Evolutionary conservation across 2,329 filamentous ascomycete species (phyloP).

Genomic region (Metarhizium rileyi): DNA sequence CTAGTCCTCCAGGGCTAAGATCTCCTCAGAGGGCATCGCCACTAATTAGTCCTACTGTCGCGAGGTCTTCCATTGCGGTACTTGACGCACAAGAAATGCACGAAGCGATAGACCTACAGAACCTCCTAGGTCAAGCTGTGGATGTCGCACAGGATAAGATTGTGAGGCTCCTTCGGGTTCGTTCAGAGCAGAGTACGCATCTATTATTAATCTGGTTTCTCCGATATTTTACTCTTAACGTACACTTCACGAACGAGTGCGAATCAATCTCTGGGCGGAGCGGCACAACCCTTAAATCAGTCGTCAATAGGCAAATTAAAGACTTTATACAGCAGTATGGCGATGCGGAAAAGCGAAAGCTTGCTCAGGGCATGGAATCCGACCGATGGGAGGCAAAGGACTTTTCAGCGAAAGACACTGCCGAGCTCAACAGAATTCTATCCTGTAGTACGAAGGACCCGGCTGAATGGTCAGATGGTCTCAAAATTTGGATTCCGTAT

Average conservation of each 20-base stretch:
- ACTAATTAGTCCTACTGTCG: constrained; percentile 38
- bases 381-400: constrained; percentile 74
- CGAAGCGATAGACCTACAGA: constrained; percentile 65
- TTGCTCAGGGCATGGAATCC: constrained; percentile 68
- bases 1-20: constrained; percentile 5
- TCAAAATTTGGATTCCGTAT: constrained; percentile 46
- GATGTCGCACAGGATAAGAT: constrained; percentile 72
- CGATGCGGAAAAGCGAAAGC: constrained; percentile 61
- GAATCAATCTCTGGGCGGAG: constrained; percentile 75
- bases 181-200: constrained; percentile 61
- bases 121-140: constrained; percentile 68
- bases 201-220: constrained; percentile 62
- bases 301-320: constrained; percentile 73
- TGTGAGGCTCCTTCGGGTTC: constrained; percentile 65
- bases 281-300: constrained; percentile 65
- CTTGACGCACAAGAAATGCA: constrained; percentile 57
- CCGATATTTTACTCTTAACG: constrained; percentile 72
- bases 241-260: constrained; percentile 78
- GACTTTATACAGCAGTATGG: constrained; percentile 66
- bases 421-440: constrained; percentile 52
- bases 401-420: constrained; percentile 53
- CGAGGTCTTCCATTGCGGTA: constrained; percentile 31
- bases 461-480: constrained; percentile 54
- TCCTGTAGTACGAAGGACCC: constrained; percentile 63
- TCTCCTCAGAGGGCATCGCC: constrained; percentile 33